phyloP scores from a whole-genome alignment of 371 early-diverging fungal species.

The Haplosporangium sp. region DNA sequence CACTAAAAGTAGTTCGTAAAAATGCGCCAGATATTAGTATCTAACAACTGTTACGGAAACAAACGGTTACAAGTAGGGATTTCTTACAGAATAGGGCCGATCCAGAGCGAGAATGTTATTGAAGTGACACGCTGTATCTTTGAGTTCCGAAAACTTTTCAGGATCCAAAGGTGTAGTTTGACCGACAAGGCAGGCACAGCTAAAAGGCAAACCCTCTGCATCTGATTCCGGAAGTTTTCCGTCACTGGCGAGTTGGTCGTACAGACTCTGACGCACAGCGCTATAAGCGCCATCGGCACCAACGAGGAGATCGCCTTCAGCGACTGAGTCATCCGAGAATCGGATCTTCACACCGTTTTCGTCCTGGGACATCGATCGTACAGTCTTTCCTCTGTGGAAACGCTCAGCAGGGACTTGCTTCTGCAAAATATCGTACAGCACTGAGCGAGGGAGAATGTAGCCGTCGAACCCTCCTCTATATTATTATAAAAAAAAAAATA shows the following conservation, averaged over 20 bases:
- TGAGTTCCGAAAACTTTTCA: constrained; percentile 8
- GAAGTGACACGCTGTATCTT: not conserved
- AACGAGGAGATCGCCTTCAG: constrained; percentile 24
- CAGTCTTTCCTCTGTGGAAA: constrained; percentile 19
- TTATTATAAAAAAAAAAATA: too few relatives aligned
- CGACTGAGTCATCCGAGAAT: constrained; percentile 14
- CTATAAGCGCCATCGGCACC: constrained; percentile 34
- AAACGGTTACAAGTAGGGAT: not conserved
- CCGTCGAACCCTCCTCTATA: constrained; percentile 20
- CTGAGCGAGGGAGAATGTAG: constrained; percentile 10
- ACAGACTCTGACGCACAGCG: constrained; percentile 28
- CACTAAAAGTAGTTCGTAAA: constrained; percentile 9
- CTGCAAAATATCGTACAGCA: constrained; percentile 15
- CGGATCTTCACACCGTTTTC: constrained; percentile 22
- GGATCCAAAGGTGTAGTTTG: constrained; percentile 23
- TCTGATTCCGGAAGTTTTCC: constrained; percentile 18
- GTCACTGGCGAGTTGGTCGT: constrained; percentile 13
- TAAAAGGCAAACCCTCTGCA: constrained; percentile 9
- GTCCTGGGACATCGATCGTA: constrained; percentile 18
- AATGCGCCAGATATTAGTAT: not conserved
- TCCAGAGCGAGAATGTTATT: not conserved
- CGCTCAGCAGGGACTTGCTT: constrained; percentile 21
- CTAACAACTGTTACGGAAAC: not conserved
- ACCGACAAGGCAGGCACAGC: constrained; percentile 23
- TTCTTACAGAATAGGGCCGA: constrained; percentile 17